Base-by-base conservation (phyloP, 2,329 filamentous ascomycete genomes). In the Fusarium annulatum region DNA sequence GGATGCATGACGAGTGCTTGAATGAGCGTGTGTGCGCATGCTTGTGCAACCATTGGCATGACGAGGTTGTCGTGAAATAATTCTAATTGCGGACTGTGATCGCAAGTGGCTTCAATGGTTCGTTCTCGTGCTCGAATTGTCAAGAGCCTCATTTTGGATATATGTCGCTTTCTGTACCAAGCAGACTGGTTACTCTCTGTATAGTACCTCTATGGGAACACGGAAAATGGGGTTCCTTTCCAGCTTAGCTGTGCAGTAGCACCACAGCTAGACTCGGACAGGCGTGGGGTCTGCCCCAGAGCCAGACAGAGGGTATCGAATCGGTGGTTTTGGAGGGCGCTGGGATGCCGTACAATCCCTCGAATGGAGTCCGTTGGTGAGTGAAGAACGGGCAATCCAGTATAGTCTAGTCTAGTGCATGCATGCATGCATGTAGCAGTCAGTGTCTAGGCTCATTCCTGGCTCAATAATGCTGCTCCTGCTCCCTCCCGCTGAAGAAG, bases 271-370 rank as follows among this genome's bases (percentile, higher is more conserved):
- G 49, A 52, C 65, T 65, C 45, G 51, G 61, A 56, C 36, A 33
- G 51, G 46, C 71, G 45, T 72, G 71, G 34, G 68, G 60, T 74
- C 48, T 72, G 71, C 68, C 64, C 71, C 68, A 74, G 57, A 71
- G 60, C 71, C 68, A 72, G 57, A 64, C 41, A 69, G 71, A 74
- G 57, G 71, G 64, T 69, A 74, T 72, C 71, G 64, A 74, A 74
- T 74, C 68, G 68, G 71, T 56, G 71, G 71, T 67, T 74, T 74
- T 72, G 59, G 55, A 36, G 23, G 64, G 60, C 42, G 61, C 26
- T 61, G 61, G 43, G 33, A 60, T 59, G 19, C 33, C 18, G 36
- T 60, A n/a, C n/a, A 33, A 34, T 34, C 39, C 26, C 21, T 34
- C 36, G 21, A 61, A 42, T 42, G 26, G 42, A 36, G 52, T 46